These are phyloP conservation scores for Candida dubliniensis DNA, from an alignment of 1,139 yeast species.

Conservation along the genomic window DNA sequence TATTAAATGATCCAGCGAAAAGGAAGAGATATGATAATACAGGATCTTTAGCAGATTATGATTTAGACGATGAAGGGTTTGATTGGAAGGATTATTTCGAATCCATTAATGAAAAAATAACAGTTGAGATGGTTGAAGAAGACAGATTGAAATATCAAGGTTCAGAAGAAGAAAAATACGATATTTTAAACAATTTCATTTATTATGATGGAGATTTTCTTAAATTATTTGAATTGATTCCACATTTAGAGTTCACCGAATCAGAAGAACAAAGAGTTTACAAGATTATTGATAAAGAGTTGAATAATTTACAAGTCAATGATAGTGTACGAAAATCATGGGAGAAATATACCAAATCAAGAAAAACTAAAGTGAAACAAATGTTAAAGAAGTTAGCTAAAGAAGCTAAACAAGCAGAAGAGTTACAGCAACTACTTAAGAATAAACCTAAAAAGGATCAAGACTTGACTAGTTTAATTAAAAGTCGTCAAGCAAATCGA, in stretches of 20 bases:
- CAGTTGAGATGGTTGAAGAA: slow-evolving; percentile 71
- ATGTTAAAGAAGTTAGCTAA: slow-evolving; percentile 47
- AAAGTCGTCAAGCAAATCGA: slow-evolving; percentile 40
- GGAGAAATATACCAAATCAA: slow-evolving; percentile 51
- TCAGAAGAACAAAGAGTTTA: slow-evolving; percentile 63
- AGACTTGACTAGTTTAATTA: slow-evolving; percentile 54
- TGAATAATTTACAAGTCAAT: slow-evolving; percentile 38
- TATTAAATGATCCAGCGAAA: slow-evolving; percentile 59
- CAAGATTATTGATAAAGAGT: slow-evolving; percentile 43
- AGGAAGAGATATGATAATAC: slow-evolving; percentile 65
- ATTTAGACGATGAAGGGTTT: slow-evolving; percentile 39
- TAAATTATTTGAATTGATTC: slow-evolving; percentile 67
- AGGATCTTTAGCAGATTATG: slow-evolving; percentile 57
- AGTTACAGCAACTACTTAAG: slow-evolving; percentile 51
- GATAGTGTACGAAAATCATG: slow-evolving; percentile 40
- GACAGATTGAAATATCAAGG: slow-evolving; percentile 65
- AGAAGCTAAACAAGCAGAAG: slow-evolving; percentile 72
- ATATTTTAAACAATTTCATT: slow-evolving; percentile 58
- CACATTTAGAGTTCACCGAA: slow-evolving; percentile 69
- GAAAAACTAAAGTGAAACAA: slow-evolving; percentile 47
- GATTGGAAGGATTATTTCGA: slow-evolving; percentile 69
- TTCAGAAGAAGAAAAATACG: slow-evolving; percentile 66
- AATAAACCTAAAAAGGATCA: slow-evolving; percentile 36
- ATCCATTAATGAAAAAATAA: slow-evolving; percentile 58
- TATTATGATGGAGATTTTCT: slow-evolving; percentile 70